These are phyloP conservation scores for Hortiboletus rubellus DNA, from an alignment of 1,284 basidiomycete species.

Conservation along the genomic window DNA sequence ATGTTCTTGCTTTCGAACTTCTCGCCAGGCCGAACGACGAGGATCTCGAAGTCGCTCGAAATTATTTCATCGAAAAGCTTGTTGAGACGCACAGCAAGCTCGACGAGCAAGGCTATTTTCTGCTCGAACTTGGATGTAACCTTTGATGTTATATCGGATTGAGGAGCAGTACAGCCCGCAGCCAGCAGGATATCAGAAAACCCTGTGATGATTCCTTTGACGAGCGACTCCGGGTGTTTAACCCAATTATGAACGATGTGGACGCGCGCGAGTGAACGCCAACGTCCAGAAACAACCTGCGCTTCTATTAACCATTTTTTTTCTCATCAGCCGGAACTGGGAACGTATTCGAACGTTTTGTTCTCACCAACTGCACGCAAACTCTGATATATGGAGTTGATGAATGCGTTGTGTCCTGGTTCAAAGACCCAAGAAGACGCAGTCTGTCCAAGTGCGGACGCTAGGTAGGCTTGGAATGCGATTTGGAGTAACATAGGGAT, in stretches of 20 bases:
- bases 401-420: slow-evolving; percentile 2
- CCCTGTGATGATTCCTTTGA: neutral
- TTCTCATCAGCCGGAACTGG: neutral
- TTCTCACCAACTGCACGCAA: slow-evolving; percentile 10
- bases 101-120: slow-evolving; percentile 19
- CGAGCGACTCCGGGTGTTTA: neutral
- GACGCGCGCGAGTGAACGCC: slow-evolving; percentile 9
- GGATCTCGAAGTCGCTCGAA: slow-evolving; percentile 24
- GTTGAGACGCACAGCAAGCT: slow-evolving; percentile 18
- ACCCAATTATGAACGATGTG: neutral
- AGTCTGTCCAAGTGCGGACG: neutral
- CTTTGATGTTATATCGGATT: slow-evolving; percentile 7
- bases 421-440: slow-evolving; percentile 13
- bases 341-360: no score
- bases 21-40: slow-evolving; percentile 13
- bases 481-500: slow-evolving; percentile 11
- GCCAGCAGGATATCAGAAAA: slow-evolving; percentile 18
- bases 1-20: slow-evolving; percentile 17
- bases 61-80: slow-evolving; percentile 24
- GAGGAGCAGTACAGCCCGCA: slow-evolving; percentile 16
- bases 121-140: slow-evolving; percentile 17
- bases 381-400: slow-evolving; percentile 8
- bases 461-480: slow-evolving; percentile 10
- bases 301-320: slow-evolving; percentile 1
- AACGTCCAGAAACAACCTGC: slow-evolving; percentile 10